Evolutionary conservation across 1,139 yeast genomes (phyloP), one percentile per base, ranked within the genome.

Genomic region (Yamadazyma diospyri): DNA sequence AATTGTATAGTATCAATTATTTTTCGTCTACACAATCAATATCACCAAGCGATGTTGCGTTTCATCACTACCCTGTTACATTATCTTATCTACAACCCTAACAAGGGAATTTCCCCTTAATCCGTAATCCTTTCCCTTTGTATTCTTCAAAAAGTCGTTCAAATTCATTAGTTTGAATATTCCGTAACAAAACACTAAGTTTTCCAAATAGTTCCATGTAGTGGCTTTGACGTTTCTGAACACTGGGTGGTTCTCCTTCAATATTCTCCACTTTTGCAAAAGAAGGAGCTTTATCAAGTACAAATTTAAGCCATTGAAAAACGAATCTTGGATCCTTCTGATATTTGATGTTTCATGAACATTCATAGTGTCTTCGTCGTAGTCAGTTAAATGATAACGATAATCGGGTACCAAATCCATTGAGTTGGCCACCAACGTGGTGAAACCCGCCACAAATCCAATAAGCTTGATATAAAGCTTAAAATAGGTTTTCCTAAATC

Each of bases 181-280:
- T 2, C 70, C 69, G 32, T 54, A 49, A 39, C 70, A 58, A 61
- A 66, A 59, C 17, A 62, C 36, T 4, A 52, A 35, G 2, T 67
- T 51, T 42, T 68, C 73, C n/a, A 64, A 29, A 20, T 51, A 46
- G 34, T 50, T 54, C 72, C 72, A 68, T 6, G 53, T 47, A 17
- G 43, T 45, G 17, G 55, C 39, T 23, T 46, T 50, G 23, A 65
- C 35, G 14, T 38, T 19, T 18, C 40, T 51, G 43, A 66, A 63
- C 33, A 46, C 40, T 1, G 69, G 69, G 39, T 64, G 70, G 43
- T 62, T 57, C 21, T 57, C 68, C 42, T 67, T 68, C 23, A 51
- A 43, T 21, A 64, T 64, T 34, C 73, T 51, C 73, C 73, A 68
- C 42, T 67, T 68, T 11, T 69, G 61, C 22, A 68, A 46, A 16